These are phyloP conservation scores for Geranium incanum DNA, from an alignment of 441 rosid species.

Conservation along the genomic window DNA sequence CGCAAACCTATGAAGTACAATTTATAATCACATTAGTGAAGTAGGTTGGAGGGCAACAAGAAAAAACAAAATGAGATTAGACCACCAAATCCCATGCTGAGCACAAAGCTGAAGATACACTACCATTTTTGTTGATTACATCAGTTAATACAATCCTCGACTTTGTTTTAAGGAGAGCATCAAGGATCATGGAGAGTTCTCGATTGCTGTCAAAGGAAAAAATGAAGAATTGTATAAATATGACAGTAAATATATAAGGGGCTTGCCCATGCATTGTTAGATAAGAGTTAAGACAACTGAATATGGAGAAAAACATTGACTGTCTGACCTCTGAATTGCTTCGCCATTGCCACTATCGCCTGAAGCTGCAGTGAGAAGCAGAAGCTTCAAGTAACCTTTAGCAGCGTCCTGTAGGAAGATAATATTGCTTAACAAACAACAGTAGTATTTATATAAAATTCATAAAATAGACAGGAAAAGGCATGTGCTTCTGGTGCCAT, in stretches of 20 bases:
- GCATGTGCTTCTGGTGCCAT: conserved; percentile 2
- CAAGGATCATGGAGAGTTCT: conserved; percentile 97
- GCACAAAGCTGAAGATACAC: conserved; percentile 22
- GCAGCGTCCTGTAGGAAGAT: conserved; percentile 64
- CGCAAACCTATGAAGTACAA: conserved; percentile 54
- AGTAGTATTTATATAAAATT: background rate
- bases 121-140: conserved; percentile 90
- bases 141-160: conserved; percentile 71
- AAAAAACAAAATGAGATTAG: background rate
- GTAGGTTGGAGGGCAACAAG: background rate
- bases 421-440: conserved; percentile 6
- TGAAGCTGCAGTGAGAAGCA: conserved; percentile 93
- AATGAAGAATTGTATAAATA: conserved; percentile 7
- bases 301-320: background rate
- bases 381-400: conserved; percentile 88
- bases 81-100: conserved; percentile 9
- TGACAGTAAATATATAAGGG: background rate
- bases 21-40: conserved; percentile 13
- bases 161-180: conserved; percentile 89
- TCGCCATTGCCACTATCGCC: conserved; percentile 68
- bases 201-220: conserved; percentile 65
- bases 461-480: conserved; percentile 3
- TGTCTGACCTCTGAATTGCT: conserved; percentile 78
- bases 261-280: background rate
- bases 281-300: background rate